Evolutionary conservation across 1,139 yeast genomes (phyloP), one percentile per base, ranked within the genome.

Genomic region (Yamadazyma oceani): DNA sequence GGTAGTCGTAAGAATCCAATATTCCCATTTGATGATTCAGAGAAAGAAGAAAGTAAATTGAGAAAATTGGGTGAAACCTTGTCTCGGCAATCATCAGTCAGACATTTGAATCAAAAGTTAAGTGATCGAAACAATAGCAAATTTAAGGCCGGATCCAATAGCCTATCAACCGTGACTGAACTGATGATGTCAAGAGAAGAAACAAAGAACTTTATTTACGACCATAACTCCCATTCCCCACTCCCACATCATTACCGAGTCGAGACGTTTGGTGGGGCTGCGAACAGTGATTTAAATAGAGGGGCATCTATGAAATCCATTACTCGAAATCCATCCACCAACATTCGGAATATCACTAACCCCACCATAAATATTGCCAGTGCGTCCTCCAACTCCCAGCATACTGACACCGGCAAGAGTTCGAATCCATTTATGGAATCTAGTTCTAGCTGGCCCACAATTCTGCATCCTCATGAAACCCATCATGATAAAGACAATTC

Each of bases 51-150:
- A 17, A 34, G 55, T 51, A 41, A 42, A 31, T 49, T 66, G 37
- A 46, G 66, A 28, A 55, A 49, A 36, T 46, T 66, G 27, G 71
- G 72, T 2, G 64, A 61, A 43, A 50, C 64, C 7, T 48, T 66
- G 17, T 60, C 66, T 2, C 47, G 57, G 36, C 56, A 58, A 30
- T 37, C 56, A 3, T 57, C 66, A 1, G 63, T 60, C 0, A 46
- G 64, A 36, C 60, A 54, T 34, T 43, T 58, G 17, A 50, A 54
- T 26, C 41, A 29, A 22, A 37, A 34, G 21, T 39, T 31, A 37
- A 44, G 31, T 26, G 40, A 7, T 27, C 44, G 8, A 34, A 42
- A 24, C 39, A 15, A 19, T 32, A 38, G 32, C 19, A 35, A 19
- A 19, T 19, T 8, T 8, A 19, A 19, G 8, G 8, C 8, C 8